Conservation (phyloP, 257 asterid species). For the Solanum paucissectum region DNA sequence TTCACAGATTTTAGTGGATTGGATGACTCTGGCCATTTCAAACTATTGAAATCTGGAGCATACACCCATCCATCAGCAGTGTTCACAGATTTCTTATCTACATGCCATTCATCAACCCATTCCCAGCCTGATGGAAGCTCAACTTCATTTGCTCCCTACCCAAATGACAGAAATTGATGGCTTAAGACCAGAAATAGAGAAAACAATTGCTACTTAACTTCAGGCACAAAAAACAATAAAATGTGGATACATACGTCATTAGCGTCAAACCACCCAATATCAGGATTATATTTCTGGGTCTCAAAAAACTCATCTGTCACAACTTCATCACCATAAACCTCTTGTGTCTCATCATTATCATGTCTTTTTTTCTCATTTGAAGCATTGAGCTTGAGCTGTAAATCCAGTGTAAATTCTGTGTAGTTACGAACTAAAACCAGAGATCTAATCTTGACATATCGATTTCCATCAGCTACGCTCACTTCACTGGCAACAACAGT, state of each 20-base stretch:
- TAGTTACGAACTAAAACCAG: slow-evolving; percentile 78
- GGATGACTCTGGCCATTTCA: slow-evolving; percentile 80
- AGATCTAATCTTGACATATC: slow-evolving; percentile 70
- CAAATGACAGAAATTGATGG: slow-evolving; percentile 1
- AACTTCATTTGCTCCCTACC: slow-evolving; percentile 53
- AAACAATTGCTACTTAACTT: background rate
- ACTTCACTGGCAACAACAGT: slow-evolving; percentile 93
- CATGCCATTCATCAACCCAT: slow-evolving; percentile 85
- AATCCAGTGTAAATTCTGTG: slow-evolving; percentile 56
- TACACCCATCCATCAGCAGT: slow-evolving; percentile 91
- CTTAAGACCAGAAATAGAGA: background rate
- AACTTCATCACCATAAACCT: slow-evolving; percentile 23
- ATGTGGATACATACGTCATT: slow-evolving; percentile 34
- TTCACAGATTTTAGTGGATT: slow-evolving; percentile 41
- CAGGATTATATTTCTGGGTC: slow-evolving; percentile 45
- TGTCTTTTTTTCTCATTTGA: slow-evolving; percentile 21
- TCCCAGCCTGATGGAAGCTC: slow-evolving; percentile 73
- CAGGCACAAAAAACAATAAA: background rate
- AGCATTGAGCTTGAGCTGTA: slow-evolving; percentile 50
- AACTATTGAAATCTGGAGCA: slow-evolving; percentile 59
- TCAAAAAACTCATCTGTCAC: slow-evolving; percentile 64
- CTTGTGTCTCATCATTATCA: slow-evolving; percentile 17
- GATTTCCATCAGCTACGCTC: slow-evolving; percentile 54
- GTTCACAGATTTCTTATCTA: slow-evolving; percentile 51
- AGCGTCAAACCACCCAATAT: slow-evolving; percentile 56